Evolutionary conservation across 768 basidiomycete genomes (phyloP), one percentile per base, ranked within the genome.

Genomic region (Mrakia hoshinonis): DNA sequence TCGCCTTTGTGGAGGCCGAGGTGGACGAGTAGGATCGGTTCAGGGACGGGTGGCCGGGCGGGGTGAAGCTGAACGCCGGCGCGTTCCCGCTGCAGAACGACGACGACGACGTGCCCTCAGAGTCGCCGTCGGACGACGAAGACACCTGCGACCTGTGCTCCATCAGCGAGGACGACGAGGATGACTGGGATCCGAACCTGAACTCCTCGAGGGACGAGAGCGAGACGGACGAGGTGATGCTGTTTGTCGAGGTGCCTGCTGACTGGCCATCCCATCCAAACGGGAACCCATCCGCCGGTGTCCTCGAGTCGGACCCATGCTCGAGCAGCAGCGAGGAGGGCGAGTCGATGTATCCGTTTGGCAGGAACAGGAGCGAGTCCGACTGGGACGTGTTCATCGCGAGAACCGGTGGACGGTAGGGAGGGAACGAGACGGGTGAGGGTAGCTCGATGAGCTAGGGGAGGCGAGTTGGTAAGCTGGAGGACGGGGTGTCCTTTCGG

Each of bases 301-400:
- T n/a, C 49, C 34, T 60, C 34, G 13, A 6, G 31, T 22, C 10
- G 55, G 31, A 36, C 34, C 36, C 15, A 6, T 38, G 55, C 55
- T 58, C 36, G 58, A 61, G 36, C 36, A 55, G 54, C 26, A 61
- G 36, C 7, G 58, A 61, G 4, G 58, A 6, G 34, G 58, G 58
- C 34, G 58, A 61, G 15, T 61, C 34, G 31, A 38, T 22, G 58
- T 61, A 61, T 18, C 58, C 58, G 34, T 61, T 15, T 13, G 58
- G 58, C 18, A 61, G 34, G 58, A 61, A 61, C 31, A 61, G 15
- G 58, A 36, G 58, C 31, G 58, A 61, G 58, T 61, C 58, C 4
- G 58, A 61, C 12, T 5, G 58, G n/a, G 34, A 61, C 11, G 31
- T 39, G 58, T 39, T 38, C 36, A 39, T 61, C 9, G 4, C 31